Evolutionary conservation across 352 stramenopile species (phyloP).

Genomic region (Globisporangium irregulare): DNA sequence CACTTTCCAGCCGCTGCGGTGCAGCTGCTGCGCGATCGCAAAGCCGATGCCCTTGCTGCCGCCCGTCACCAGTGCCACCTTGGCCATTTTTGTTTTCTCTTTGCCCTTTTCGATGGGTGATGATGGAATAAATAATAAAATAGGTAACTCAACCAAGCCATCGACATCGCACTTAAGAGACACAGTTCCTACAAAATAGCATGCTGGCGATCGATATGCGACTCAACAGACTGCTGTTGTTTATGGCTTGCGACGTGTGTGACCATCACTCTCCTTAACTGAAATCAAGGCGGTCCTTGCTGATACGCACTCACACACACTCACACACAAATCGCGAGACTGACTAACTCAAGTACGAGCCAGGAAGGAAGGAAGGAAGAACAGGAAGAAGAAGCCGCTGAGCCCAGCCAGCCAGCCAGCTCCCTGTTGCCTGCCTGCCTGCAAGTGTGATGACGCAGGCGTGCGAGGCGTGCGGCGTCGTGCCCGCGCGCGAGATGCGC

Average conservation of each 20-base stretch:
- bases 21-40: constrained; percentile 62
- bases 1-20: constrained; percentile 60
- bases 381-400: neutral
- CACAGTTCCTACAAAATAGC: neutral
- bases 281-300: neutral
- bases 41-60: constrained; percentile 81
- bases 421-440: neutral
- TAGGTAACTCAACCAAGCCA: too few relatives aligned
- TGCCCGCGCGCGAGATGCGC: constrained; percentile 25
- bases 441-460: constrained; percentile 19
- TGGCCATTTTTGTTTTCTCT: neutral
- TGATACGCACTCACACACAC: neutral
- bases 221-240: neutral
- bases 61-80: constrained; percentile 68
- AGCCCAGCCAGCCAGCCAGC: neutral
- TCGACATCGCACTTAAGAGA: too few relatives aligned
- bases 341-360: neutral
- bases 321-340: neutral
- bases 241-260: neutral
- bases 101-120: too few relatives aligned
- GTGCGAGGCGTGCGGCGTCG: constrained; percentile 47
- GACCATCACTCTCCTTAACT: neutral
- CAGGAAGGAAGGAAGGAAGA: neutral
- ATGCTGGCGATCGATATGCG: neutral
- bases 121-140: too few relatives aligned